Base-by-base conservation (phyloP, 2,329 filamentous ascomycete species). In the Ophiostoma ips region DNA sequence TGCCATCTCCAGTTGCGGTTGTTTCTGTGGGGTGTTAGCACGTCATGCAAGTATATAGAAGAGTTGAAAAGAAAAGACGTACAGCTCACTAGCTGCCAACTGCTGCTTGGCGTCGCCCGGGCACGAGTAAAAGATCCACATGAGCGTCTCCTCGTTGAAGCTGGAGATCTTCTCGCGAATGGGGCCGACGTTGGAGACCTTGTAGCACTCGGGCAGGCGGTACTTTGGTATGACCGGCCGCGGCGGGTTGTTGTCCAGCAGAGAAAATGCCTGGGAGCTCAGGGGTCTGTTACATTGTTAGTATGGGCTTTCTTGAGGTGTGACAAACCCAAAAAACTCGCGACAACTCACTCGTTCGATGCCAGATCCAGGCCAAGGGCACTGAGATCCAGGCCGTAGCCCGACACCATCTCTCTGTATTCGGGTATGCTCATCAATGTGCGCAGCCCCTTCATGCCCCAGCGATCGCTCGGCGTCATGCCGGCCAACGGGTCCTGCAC, bases 111-210 rank as follows among this genome's bases (percentile, higher is more conserved):
- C 60, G 58, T 83, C 79, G 41, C 72, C 69, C 8, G 79, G 76
- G 53, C 76, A 80, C 63, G 75, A 80, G 62, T 83, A 83, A 59
- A 83, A 83, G 55, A 83, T 83, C 72, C 76, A 81, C 62, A 83
- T 77, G 45, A 83, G 64, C 0, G 79, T 81, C 63, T 83, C 79
- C 55, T 83, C 79, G 56, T 81, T 82, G 63, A 83, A 82, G 55
- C 73, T 81, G 37, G 69, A 69, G 46, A 83, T 79, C 62, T 83
- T 83, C 57, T 71, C 77, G 54, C 82, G 77, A 48, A 83, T 73
- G 3, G 76, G 71, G 55, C 80, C 77, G 24, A 81, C 77, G 54
- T 83, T 83, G 54, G 72, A 78, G 33, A 83, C 79, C 49, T 72
- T 75, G 59, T 83, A 83, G 62, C 79, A 83, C 43, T 83, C 79